phyloP scores from a whole-genome alignment of 2,329 filamentous ascomycete genomes.

The Venturiaceae sp. region DNA sequence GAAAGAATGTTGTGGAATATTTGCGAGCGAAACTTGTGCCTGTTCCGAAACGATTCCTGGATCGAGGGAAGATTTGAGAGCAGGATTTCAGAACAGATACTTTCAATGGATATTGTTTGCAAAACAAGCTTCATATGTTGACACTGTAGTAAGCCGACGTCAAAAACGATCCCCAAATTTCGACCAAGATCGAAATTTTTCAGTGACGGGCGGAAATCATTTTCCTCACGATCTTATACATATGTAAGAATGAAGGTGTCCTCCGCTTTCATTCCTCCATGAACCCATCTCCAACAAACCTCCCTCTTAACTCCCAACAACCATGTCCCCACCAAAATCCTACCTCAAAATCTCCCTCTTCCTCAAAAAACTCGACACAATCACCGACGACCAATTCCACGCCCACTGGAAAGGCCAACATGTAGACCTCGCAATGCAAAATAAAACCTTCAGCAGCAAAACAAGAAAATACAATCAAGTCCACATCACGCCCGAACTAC shows the following conservation, averaged over 20 bases:
- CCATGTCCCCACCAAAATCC: background rate
- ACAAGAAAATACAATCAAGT: conserved; percentile 15
- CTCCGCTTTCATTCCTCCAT: too few relatives aligned
- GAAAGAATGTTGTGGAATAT: conserved; percentile 7
- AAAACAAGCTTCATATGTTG: too few relatives aligned
- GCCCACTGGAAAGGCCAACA: conserved; percentile 20
- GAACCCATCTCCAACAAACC: too few relatives aligned
- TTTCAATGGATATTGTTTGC: too few relatives aligned
- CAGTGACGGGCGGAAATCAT: too few relatives aligned
- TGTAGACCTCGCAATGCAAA: conserved; percentile 14
- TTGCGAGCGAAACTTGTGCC: background rate
- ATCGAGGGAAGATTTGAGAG: conserved; percentile 1
- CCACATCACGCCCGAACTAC: conserved; percentile 13
- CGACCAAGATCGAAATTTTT: too few relatives aligned
- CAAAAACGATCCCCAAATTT: too few relatives aligned
- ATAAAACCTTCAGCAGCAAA: conserved; percentile 14
- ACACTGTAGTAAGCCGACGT: too few relatives aligned
- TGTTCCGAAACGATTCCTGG: conserved; percentile 3
- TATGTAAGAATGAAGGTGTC: too few relatives aligned
- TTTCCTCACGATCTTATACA: too few relatives aligned
- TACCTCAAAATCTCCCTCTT: conserved; percentile 17
- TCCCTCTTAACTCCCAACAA: too few relatives aligned
- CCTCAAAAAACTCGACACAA: conserved; percentile 18
- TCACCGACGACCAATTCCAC: conserved; percentile 21
- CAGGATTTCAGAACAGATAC: too few relatives aligned